Conservation (phyloP, 2,329 filamentous ascomycete genomes). For the Zymoseptoria pseudotritici region DNA sequence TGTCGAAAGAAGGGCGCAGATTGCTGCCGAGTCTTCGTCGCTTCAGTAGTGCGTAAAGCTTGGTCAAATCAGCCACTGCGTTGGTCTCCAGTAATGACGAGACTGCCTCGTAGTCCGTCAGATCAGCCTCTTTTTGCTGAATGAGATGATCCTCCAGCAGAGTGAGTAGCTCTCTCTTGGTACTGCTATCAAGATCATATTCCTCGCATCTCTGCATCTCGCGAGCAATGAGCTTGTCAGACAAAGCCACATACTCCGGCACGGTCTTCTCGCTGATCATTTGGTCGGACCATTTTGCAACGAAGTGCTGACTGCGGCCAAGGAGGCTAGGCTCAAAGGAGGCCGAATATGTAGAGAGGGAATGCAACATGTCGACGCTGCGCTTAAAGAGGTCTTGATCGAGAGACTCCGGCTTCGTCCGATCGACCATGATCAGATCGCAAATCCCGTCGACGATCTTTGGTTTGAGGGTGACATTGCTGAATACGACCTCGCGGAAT, state of each 20-base stretch:
- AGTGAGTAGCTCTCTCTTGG: constrained; percentile 67
- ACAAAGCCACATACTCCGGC: constrained; percentile 66
- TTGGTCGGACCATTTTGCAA: constrained; percentile 60
- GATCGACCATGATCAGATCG: constrained; percentile 65
- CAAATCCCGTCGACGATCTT: constrained; percentile 64
- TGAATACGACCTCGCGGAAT: constrained; percentile 60
- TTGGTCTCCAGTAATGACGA: constrained; percentile 64
- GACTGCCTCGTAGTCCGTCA: constrained; percentile 48
- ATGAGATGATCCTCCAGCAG: constrained; percentile 68
- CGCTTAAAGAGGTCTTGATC: constrained; percentile 63
- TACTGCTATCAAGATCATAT: constrained; percentile 76
- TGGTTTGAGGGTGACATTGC: constrained; percentile 44
- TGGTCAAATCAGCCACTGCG: constrained; percentile 62
- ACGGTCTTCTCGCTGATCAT: constrained; percentile 56
- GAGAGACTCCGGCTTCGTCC: constrained; percentile 46
- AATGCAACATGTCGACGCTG: constrained; percentile 73
- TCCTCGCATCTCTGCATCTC: constrained; percentile 72
- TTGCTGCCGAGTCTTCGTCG: constrained; percentile 62
- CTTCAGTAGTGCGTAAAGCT: constrained; percentile 69
- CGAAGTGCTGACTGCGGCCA: constrained; percentile 58
- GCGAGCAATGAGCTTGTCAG: constrained; percentile 58
- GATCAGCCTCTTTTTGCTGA: constrained; percentile 50
- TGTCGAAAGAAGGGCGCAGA: constrained; percentile 65
- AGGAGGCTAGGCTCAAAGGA: constrained; percentile 74
- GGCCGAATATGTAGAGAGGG: constrained; percentile 72